Evolutionary conservation across 2,329 filamentous ascomycete genomes (phyloP).

Genomic region (Aureobasidium mangrovei): DNA sequence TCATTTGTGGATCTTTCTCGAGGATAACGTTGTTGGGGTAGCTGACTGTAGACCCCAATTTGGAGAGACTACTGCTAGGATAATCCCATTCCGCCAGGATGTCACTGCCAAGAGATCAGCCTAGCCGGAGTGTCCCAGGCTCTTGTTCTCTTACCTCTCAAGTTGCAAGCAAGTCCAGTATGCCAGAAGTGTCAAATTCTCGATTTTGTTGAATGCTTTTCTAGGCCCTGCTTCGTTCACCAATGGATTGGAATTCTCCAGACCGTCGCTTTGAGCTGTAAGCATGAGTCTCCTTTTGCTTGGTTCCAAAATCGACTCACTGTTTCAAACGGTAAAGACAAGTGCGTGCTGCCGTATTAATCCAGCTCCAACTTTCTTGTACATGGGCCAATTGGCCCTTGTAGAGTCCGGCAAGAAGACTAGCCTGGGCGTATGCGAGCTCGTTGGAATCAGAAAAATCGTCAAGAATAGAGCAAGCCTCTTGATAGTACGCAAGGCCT

Average conservation of each 20-base stretch:
- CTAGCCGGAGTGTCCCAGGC: too few species aligned
- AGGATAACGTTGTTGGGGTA: not conserved
- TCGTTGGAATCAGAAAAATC: constrained; percentile 70
- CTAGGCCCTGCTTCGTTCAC: not conserved
- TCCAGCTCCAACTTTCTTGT: constrained; percentile 73
- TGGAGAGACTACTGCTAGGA: constrained; percentile 46
- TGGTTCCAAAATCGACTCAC: not conserved
- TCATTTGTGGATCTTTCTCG: constrained; percentile 29
- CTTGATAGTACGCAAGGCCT: constrained; percentile 80
- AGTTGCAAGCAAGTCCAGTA: constrained; percentile 94
- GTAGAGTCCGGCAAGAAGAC: constrained; percentile 78
- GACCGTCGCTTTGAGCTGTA: not conserved
- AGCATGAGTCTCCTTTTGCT: not conserved
- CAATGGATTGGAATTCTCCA: not conserved
- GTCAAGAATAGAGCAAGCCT: constrained; percentile 81
- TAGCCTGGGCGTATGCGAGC: constrained; percentile 75
- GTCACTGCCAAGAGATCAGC: constrained; percentile 49
- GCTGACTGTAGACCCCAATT: constrained; percentile 47
- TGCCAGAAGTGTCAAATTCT: constrained; percentile 48
- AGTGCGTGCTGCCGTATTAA: constrained; percentile 27
- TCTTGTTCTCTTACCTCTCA: constrained; percentile 60
- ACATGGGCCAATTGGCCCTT: constrained; percentile 80
- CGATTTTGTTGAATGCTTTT: constrained; percentile 23
- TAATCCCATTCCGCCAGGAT: constrained; percentile 70
- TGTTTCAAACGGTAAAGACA: constrained; percentile 16